Percentiles rank a stretch among this genome's conserved stretches.
Evolutionary conservation across 306 rosid species (phyloP).

Genomic region (Castanea crenata): DNA sequence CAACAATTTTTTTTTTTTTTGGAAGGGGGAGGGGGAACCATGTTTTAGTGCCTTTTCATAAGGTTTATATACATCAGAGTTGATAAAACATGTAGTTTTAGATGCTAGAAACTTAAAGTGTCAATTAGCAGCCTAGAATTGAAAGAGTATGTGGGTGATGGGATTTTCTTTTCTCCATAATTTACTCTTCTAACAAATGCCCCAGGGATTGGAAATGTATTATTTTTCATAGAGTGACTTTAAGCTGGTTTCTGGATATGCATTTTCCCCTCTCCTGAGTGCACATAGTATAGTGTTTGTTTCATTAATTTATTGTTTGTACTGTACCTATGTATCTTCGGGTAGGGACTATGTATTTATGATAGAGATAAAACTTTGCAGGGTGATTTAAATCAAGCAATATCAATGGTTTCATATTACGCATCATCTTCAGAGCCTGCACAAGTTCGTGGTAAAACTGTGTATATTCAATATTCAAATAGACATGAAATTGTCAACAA

Average conservation of each 20-base stretch:
- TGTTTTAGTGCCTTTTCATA: neutral
- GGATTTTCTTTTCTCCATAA: too few species aligned
- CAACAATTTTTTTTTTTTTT: neutral
- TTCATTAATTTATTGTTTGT: neutral
- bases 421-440: slow-evolving; percentile 96
- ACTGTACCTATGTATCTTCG: too few species aligned
- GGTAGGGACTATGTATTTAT: neutral
- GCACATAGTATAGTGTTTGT: neutral
- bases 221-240: neutral
- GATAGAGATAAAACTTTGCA: slow-evolving; percentile 30
- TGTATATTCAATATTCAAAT: slow-evolving; percentile 87
- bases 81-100: too few species aligned
- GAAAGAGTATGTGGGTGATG: too few species aligned
- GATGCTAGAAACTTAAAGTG: too few species aligned
- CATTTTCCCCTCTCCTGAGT: neutral
- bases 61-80: too few species aligned
- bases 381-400: slow-evolving; percentile 88
- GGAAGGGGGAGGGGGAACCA: too few species aligned
- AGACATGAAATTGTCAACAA: slow-evolving; percentile 92
- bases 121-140: too few species aligned
- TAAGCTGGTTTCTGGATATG: neutral
- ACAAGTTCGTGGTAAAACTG: slow-evolving; percentile 86
- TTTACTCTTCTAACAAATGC: neutral
- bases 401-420: slow-evolving; percentile 88
- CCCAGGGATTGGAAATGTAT: neutral